phyloP scores from a whole-genome alignment of 257 asterid genomes.

The Lycium ferocissimum region DNA sequence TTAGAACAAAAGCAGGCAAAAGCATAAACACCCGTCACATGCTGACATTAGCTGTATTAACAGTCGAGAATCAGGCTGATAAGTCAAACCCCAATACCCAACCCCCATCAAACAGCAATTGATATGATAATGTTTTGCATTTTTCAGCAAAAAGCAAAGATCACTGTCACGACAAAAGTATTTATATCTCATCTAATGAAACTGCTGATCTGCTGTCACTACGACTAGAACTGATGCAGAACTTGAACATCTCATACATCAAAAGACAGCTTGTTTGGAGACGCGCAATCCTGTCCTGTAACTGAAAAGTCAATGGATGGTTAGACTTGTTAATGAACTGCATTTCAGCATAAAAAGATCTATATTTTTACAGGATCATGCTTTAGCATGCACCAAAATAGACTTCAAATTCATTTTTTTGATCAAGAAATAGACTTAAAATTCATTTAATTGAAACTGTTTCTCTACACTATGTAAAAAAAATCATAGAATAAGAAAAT shows the following conservation, averaged over 20 bases:
- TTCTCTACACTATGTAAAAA: background rate
- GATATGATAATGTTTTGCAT: background rate
- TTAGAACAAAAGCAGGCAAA: conserved; percentile 11
- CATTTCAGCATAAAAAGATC: background rate
- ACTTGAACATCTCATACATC: conserved; percentile 12
- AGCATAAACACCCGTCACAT: background rate
- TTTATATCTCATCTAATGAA: background rate
- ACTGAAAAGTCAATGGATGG: background rate
- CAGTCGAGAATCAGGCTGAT: conserved; percentile 8
- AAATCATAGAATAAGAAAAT: background rate
- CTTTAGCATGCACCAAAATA: background rate
- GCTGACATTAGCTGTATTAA: background rate
- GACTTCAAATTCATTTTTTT: background rate
- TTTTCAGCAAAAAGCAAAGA: conserved; percentile 7
- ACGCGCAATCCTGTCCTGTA: background rate
- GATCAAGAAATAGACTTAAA: background rate
- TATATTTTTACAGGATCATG: background rate
- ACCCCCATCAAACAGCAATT: background rate
- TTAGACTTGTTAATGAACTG: too few species aligned
- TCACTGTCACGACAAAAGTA: background rate
- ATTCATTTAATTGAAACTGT: background rate
- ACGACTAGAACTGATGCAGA: conserved; percentile 13
- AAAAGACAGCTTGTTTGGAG: conserved; percentile 5
- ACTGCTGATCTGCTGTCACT: background rate
- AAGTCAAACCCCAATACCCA: conserved; percentile 3